Base-by-base conservation (phyloP, 2,329 filamentous ascomycete species). In the Fusarium temperatum region DNA sequence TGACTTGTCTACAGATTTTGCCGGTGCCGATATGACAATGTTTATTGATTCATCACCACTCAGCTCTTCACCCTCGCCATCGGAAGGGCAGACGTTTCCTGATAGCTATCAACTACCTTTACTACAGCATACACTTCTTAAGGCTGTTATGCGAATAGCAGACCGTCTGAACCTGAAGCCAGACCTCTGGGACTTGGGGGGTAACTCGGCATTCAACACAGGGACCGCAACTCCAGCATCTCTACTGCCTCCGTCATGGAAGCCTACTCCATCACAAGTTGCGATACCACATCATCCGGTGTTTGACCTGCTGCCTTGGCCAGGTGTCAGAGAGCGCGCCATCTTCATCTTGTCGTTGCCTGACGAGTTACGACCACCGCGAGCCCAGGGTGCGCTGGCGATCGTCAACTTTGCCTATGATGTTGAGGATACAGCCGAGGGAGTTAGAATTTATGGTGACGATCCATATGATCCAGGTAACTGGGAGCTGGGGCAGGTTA, bases 241-340 rank as follows among this genome's bases (percentile, higher is more conserved):
- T 18, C 80, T 84, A 53, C 80, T 90, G 13, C 87, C 87, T 5
- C 51, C 63, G 20, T 83, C 86, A 42, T 86, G 88, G 81, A 85
- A 82, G 38, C 89, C 89, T 18, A 90, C 87, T 1, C 61, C 80
- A 15, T 82, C 84, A 1, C 89, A 90, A 75, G 75, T 84, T 14
- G 72, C 82, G 5, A 80, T 89, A 20, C 85, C 87, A 3, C 89
- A 91, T 70, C 89, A 90, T 72, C 88, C 89, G 4, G 66, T 89
- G 18, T 78, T 91, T 17, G 89, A 91, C 76, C 80, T 90, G 35
- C 78, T 91, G 3, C 89, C 89, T 2, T 91, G 89, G 89, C 88
- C 89, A 3, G 81, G 77, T 24, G 85, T 87, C 41, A 83, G 89
- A 13, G 86, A 89, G 69, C 85, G 85, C 64, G 79, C 88, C 42